These are phyloP conservation scores for Coemansia sp. DNA, from an alignment of 371 early-diverging fungal species.

Conservation along the genomic window DNA sequence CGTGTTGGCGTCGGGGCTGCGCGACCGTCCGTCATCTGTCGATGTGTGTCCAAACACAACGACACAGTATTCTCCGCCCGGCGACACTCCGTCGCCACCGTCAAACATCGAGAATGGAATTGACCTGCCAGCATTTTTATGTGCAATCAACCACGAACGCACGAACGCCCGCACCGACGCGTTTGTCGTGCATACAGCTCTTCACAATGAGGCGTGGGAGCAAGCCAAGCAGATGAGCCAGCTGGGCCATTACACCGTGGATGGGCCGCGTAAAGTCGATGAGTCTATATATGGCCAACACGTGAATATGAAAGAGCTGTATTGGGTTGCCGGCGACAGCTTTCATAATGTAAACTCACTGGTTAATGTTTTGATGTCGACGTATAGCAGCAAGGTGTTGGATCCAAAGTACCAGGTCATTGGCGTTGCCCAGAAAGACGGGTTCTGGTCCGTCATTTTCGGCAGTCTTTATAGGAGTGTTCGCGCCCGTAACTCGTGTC, in stretches of 20 bases:
- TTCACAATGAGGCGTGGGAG: conserved; percentile 29
- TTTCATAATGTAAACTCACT: conserved; percentile 4
- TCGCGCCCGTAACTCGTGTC: conserved; percentile 13
- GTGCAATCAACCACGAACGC: conserved; percentile 30
- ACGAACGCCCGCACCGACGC: background rate
- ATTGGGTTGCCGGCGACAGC: conserved; percentile 45
- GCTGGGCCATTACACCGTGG: conserved; percentile 38
- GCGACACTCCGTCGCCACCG: background rate
- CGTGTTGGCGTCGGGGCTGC: conserved; percentile 28
- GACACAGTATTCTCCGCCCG: background rate
- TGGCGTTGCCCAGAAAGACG: conserved; percentile 41
- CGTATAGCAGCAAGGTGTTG: conserved; percentile 10
- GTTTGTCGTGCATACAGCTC: conserved; percentile 25
- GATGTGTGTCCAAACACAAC: conserved; percentile 15
- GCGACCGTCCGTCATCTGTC: conserved; percentile 5
- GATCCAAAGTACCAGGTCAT: conserved; percentile 30
- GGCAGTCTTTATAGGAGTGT: conserved; percentile 18
- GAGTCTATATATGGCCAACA: conserved; percentile 23
- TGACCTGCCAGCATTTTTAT: conserved; percentile 34
- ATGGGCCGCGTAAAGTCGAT: conserved; percentile 40
- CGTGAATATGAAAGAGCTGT: conserved; percentile 26
- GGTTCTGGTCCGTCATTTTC: conserved; percentile 49
- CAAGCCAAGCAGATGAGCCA: conserved; percentile 34
- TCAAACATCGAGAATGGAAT: conserved; percentile 18
- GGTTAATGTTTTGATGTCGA: conserved; percentile 21